Percentiles rank a stretch among this genome's conserved stretches.
phyloP scores from a whole-genome alignment of 2,329 filamentous ascomycete species.

The Metarhizium guizhouense region DNA sequence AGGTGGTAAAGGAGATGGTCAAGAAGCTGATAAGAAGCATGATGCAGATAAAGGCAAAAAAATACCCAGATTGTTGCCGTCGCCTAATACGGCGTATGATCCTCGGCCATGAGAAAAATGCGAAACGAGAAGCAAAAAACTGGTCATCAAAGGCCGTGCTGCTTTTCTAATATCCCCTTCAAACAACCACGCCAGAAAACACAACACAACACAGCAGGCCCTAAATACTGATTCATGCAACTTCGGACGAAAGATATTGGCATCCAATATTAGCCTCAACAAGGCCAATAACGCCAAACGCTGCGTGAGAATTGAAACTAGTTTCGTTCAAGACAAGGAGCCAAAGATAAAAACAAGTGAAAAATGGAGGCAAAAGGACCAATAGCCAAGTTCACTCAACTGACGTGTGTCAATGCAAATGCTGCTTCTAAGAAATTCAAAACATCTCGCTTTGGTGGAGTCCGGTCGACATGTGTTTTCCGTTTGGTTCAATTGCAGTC shows the following conservation, averaged over 20 bases:
- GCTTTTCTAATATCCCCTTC: background rate
- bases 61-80: background rate
- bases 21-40: background rate
- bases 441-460: constrained; percentile 48
- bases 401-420: background rate
- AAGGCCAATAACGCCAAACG: background rate
- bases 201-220: background rate
- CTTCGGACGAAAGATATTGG: background rate
- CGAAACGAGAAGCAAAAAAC: background rate
- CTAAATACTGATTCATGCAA: background rate
- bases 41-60: background rate
- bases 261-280: background rate
- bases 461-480: constrained; percentile 38
- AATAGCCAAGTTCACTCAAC: background rate
- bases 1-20: background rate
- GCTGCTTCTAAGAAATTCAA: constrained; percentile 16
- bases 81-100: background rate
- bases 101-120: too few species aligned
- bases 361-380: background rate
- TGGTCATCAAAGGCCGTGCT: background rate
- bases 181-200: background rate
- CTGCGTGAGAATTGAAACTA: background rate
- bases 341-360: background rate
- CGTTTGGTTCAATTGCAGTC: constrained; percentile 22
- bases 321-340: background rate